Evolutionary conservation across 345 rosid species (phyloP).

Genomic region (Salix arbutifolia): DNA sequence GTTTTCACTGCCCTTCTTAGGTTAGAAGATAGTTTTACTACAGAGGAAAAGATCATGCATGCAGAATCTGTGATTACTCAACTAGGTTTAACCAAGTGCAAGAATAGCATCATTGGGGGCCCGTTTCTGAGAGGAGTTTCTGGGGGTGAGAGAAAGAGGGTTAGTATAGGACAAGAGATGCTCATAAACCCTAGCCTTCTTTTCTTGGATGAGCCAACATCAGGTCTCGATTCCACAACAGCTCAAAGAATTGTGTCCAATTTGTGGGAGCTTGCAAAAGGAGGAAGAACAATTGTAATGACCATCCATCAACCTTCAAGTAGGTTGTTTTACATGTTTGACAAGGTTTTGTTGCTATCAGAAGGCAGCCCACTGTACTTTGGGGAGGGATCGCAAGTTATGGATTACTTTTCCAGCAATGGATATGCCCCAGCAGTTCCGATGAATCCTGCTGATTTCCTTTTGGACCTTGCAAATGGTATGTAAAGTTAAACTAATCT

Average conservation of each 20-base stretch:
- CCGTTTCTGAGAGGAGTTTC: slow-evolving; percentile 44
- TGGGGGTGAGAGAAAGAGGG: slow-evolving; percentile 56
- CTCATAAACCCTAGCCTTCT: slow-evolving; percentile 53
- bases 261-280: slow-evolving; percentile 38
- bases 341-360: slow-evolving; percentile 47
- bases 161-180: slow-evolving; percentile 56
- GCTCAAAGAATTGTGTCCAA: slow-evolving; percentile 48
- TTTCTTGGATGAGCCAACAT: slow-evolving; percentile 56
- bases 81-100: slow-evolving; percentile 47
- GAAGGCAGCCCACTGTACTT: slow-evolving; percentile 50
- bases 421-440: slow-evolving; percentile 40
- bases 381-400: slow-evolving; percentile 35
- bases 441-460: slow-evolving; percentile 59
- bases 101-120: slow-evolving; percentile 39
- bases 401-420: slow-evolving; percentile 48
- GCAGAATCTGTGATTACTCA: slow-evolving; percentile 45
- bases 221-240: slow-evolving; percentile 56
- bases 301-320: slow-evolving; percentile 63
- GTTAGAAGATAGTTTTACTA: slow-evolving; percentile 23
- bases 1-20: slow-evolving; percentile 42
- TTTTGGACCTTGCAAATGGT: slow-evolving; percentile 56
- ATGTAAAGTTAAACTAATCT: neutral
- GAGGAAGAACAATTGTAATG: slow-evolving; percentile 49
- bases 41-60: slow-evolving; percentile 33
- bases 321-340: slow-evolving; percentile 55